Evolutionary conservation across 148 eudicot genomes (phyloP), one percentile per base, ranked within the genome.

Genomic region (Rhododendron williamsianum): DNA sequence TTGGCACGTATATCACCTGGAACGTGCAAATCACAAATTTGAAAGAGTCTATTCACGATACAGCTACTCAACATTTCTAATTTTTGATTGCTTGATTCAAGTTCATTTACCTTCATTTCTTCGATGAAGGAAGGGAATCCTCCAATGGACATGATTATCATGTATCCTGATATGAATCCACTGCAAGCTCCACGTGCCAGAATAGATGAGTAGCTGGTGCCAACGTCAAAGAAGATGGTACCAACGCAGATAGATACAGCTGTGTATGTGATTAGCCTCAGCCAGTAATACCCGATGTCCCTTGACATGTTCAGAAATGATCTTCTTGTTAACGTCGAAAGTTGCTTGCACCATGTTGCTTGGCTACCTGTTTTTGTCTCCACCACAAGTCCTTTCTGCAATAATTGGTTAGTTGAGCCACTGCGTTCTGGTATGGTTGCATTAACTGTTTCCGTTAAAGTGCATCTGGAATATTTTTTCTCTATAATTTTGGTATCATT

Each of bases 141-240:
- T 84, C 98, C 98, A 30, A 95, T 96, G 60, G 99, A 95, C 98
- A 96, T 96, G 85, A 96, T 94, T 85, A 93, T 93, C 98, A 96
- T 95, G 78, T 93, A 96, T 45, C 99, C 99, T 21, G 97, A 90
- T 25, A 94, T 85, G 60, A 96, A 96, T 19, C 94, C 97, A 16
- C 95, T 96, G 81, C 94, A 94, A 74, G 99, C 97, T 85, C 95
- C 97, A 54, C 96, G 86, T 23, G 99, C 99, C 79, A 93, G 85
- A 81, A 96, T 94, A 80, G 99, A 92, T 9, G 88, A 85, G 83
- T 96, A 91, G 63, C 95, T 84, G 3, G 94, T 93, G 81, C 99
- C 99, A 33, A 96, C 94, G 82, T 95, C 91, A n/a, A 77, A 96
- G 86, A 88, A 96, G 84, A 95, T 89, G 25, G 94, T 93, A 4